These are phyloP conservation scores for Cucumis cinereus DNA, from an alignment of 306 rosid species.

Conservation along the genomic window DNA sequence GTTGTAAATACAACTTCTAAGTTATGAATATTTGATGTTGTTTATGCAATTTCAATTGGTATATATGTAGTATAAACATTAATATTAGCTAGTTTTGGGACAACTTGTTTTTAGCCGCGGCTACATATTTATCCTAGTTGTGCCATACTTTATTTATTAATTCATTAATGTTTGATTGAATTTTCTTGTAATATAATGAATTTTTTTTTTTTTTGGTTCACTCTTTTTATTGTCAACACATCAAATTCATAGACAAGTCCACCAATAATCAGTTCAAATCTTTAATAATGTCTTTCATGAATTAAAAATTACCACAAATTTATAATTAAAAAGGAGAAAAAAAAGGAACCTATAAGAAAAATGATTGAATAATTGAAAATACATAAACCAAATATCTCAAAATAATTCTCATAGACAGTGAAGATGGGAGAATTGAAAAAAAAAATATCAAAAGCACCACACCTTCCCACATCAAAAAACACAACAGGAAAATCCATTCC, in stretches of 20 bases:
- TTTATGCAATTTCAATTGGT: background rate
- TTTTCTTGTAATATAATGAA: too few species aligned
- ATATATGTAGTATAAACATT: background rate
- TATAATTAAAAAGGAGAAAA: background rate
- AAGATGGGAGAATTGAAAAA: too few species aligned
- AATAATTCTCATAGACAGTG: background rate
- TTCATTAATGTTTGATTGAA: too few species aligned
- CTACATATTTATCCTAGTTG: background rate
- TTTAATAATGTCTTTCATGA: background rate
- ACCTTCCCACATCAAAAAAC: background rate
- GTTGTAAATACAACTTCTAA: background rate
- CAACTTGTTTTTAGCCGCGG: background rate
- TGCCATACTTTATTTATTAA: too few species aligned
- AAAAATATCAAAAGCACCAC: background rate
- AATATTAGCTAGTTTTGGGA: background rate
- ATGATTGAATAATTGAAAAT: background rate
- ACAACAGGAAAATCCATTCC: background rate
- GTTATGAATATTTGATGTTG: background rate
- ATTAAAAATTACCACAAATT: background rate
- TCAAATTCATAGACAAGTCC: too few species aligned
- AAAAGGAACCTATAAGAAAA: background rate
- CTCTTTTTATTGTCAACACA: too few species aligned
- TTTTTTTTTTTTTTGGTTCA: too few species aligned
- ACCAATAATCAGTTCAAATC: too few species aligned
- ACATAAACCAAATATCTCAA: background rate